These are phyloP conservation scores for Aspergillus ustus DNA, from an alignment of 2,329 filamentous ascomycete species.

Conservation along the genomic window DNA sequence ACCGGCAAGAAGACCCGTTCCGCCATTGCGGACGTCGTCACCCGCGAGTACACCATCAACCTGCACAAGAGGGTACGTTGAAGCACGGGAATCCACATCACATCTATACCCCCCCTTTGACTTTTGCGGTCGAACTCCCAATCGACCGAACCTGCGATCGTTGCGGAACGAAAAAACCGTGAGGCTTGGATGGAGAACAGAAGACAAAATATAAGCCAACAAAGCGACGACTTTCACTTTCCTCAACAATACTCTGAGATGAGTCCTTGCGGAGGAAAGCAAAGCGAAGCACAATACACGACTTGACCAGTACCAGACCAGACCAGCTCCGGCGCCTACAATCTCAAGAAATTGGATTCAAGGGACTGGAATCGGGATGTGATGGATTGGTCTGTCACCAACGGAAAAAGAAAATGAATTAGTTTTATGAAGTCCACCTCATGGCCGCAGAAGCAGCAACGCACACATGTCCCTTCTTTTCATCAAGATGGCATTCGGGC, in stretches of 20 bases:
- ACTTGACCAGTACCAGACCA: neutral
- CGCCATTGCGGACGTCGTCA: slow-evolving; percentile 98
- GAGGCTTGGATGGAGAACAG: slow-evolving; percentile 42
- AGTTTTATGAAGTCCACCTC: slow-evolving; percentile 74
- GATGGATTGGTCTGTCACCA: slow-evolving; percentile 7
- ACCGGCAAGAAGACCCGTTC: slow-evolving; percentile 77
- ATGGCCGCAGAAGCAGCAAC: slow-evolving; percentile 44
- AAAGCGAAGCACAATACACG: slow-evolving; percentile 3
- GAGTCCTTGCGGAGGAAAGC: slow-evolving; percentile 7
- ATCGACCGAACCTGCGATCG: slow-evolving; percentile 23
- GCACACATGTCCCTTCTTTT: slow-evolving; percentile 21
- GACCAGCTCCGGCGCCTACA: neutral
- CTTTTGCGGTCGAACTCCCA: slow-evolving; percentile 17
- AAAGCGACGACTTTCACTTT: slow-evolving; percentile 10
- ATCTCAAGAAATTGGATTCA: slow-evolving; percentile 18
- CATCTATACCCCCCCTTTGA: slow-evolving; percentile 13
- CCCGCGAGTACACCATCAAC: slow-evolving; percentile 99
- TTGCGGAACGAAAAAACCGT: slow-evolving; percentile 20
- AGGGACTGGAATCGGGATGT: neutral
- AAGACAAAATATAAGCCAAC: neutral
- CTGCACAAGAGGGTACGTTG: slow-evolving; percentile 97
- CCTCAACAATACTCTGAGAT: slow-evolving; percentile 6
- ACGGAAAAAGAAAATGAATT: slow-evolving; percentile 52
- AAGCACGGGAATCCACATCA: slow-evolving; percentile 20
- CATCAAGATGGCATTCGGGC: slow-evolving; percentile 56